A percentile compares a stretch with the other conserved stretches of the same genome.
phyloP scores from a whole-genome alignment of 1,284 basidiomycete genomes.

The Anthracocystis panici-leucophaei region DNA sequence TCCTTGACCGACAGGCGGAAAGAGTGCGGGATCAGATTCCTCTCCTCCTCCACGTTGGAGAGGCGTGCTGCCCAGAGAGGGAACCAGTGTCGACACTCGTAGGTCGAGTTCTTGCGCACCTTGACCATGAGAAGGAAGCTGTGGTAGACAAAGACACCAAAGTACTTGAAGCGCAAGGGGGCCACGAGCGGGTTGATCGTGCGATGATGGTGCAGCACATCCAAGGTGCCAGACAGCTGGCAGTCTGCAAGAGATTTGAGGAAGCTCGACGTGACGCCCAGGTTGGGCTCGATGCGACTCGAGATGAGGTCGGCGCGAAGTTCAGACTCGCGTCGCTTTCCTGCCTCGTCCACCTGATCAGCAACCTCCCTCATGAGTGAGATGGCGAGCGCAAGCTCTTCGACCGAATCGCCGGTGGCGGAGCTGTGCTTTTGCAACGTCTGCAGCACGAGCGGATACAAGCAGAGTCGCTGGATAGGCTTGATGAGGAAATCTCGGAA shows the following conservation, averaged over 20 bases:
- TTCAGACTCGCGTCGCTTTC: conserved; percentile 58
- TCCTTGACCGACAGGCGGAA: conserved; percentile 62
- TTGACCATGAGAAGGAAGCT: conserved; percentile 65
- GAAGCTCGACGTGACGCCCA: conserved; percentile 47
- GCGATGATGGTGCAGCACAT: conserved; percentile 65
- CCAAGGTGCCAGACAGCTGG: conserved; percentile 63
- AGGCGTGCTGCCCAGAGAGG: conserved; percentile 62
- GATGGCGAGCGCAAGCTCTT: conserved; percentile 54
- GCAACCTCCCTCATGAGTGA: conserved; percentile 59
- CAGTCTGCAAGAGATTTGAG: conserved; percentile 60
- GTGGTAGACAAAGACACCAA: conserved; percentile 63
- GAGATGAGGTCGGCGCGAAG: conserved; percentile 62
- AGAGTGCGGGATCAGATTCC: conserved; percentile 56
- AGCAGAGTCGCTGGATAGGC: conserved; percentile 67
- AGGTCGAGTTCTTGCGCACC: conserved; percentile 62
- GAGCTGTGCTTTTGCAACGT: conserved; percentile 61
- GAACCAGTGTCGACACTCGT: conserved; percentile 66
- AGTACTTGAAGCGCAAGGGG: conserved; percentile 67
- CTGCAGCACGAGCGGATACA: conserved; percentile 66
- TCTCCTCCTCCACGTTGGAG: conserved; percentile 45
- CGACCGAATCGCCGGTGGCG: conserved; percentile 29
- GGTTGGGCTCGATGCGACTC: conserved; percentile 60
- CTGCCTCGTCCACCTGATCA: conserved; percentile 64
- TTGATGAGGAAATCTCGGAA: conserved; percentile 69
- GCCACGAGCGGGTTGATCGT: conserved; percentile 54